Base-by-base conservation (phyloP, 495 filamentous ascomycete genomes). In the Penicilliopsis zonata region DNA sequence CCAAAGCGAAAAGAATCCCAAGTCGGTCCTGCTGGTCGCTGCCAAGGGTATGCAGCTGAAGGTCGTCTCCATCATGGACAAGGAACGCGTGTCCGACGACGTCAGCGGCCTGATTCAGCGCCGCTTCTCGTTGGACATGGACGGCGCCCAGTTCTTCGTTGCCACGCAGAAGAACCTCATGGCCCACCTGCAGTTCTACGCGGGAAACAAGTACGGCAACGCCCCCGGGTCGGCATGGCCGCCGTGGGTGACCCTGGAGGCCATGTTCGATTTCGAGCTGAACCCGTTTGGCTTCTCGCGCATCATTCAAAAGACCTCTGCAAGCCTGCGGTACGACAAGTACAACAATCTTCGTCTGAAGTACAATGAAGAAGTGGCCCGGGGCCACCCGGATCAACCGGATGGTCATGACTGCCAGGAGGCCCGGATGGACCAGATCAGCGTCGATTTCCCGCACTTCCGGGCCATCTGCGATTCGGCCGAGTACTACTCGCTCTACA, bases 41-140 rank as follows among this genome's bases (percentile, higher is more conserved):
- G 85, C 86, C 18, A 94, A 95, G 46, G 81, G 84, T 28, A 98
- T 98, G 84, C 83, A 94, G 52, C 72, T 95, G 22, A 94, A 94
- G 58, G 81, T 96, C 12, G 72, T 98, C 8, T 87, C 94, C 33
- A 87, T 98, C 38, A 94, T 98, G 78, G 90, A 98, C 52, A 94
- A 93, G 50, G 80, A 85, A 41, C 76, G 90, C 29, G 72, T 95
- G 25, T 80, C 72, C 20, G 90, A 98, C 49, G 81, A 86, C 53
- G 86, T 98, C 43, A 90, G 83, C 43, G 90, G 90, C 33, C 64
- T 98, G 30, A 87, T 98, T 3, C 92, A 96, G 43, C 81, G 86
- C 15, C 83, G 88, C 13, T 94, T 96, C 57, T 74, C 84, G 22
- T 76, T 93, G 30, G 82, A 84, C 34, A 93, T 94, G 77, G 88